Evolutionary conservation across 352 stramenopile species (phyloP), one percentile per base, ranked within the genome.

Genomic region (Phytophthora chlamydospora): DNA sequence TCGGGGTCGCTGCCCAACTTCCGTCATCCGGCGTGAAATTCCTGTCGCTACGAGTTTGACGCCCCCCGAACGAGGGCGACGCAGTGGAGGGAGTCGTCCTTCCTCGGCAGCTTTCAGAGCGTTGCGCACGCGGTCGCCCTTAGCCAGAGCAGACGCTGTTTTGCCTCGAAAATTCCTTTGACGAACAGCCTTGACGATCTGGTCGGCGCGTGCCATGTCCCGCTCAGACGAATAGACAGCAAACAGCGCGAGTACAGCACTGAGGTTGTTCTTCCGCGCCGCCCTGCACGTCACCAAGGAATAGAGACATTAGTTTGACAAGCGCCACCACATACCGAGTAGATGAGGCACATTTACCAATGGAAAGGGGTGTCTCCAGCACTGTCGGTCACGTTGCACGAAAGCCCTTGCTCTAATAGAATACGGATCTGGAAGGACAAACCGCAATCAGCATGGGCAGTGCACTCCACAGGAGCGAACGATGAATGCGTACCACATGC

Each of bases 361-460:
- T 92, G 80, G 6, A 92, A 58, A 2, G 80, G 80, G 13, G 78
- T 88, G 34, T 92, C 83, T 13, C 80, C 80, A 32, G 53, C 60
- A 46, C 52, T 73, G 53, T 92, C 83, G 5, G 64, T 55, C 16
- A 79, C 35, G 40, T 83, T 71, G 32, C 71, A 70, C 9, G 58
- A 53, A 44, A 91, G 58, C 8, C 76, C 78, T 4, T 69, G 59
- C 27, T 78, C 58, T 0, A 91, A 45, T 12, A 91, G 45, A 16
- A 85, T 54, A 4, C 69, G 67, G 40, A 88, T 83, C 78, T 88
- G 53, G 31, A 39, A 21, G 42, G 27, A 16, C 50, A 66, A 47
- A 1, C 11, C 24, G 16, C 6, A 29, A 34, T 64, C 7, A 56
- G 16, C 31, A 41, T 38, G 27, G 49, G 7, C 2, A 36, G 6